phyloP scores from a whole-genome alignment of 139 green algal species.

The Asterochloris erici region DNA sequence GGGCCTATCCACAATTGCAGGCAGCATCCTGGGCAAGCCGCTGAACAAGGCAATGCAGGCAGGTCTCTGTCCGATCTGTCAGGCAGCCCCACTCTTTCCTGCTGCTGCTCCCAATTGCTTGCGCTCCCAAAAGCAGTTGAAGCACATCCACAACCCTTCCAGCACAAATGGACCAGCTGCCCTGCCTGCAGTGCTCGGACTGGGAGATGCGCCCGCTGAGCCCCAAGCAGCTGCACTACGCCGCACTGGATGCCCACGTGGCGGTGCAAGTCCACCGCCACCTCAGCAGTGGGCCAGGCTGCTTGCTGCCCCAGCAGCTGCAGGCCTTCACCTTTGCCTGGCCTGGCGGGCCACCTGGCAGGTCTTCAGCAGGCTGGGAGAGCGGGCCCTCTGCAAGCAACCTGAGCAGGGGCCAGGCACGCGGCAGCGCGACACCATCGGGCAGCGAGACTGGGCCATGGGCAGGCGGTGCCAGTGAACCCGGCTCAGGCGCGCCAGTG shows the following conservation, averaged over 20 bases:
- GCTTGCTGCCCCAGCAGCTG: neutral
- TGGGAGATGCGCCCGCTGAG: slow-evolving; percentile 63
- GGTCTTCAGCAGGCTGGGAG: too few relatives aligned
- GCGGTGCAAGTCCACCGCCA: slow-evolving; percentile 12
- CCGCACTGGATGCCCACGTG: slow-evolving; percentile 54
- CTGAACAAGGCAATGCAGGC: slow-evolving; percentile 36
- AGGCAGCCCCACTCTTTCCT: too few relatives aligned
- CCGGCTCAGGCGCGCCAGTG: too few relatives aligned
- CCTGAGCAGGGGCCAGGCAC: too few relatives aligned
- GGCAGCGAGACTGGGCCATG: too few relatives aligned
- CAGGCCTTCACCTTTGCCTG: neutral
- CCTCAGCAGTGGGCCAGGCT: neutral
- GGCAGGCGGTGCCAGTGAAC: too few relatives aligned
- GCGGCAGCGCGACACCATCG: too few relatives aligned
- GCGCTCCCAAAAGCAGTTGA: too few relatives aligned
- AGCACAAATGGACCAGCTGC: too few relatives aligned
- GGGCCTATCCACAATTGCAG: slow-evolving; percentile 45
- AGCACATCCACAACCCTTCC: too few relatives aligned
- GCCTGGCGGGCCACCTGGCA: neutral
- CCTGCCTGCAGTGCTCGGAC: slow-evolving; percentile 50
- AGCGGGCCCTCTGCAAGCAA: too few relatives aligned
- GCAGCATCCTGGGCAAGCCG: slow-evolving; percentile 53
- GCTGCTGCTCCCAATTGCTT: too few relatives aligned
- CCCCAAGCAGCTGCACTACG: slow-evolving; percentile 56
- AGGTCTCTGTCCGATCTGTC: neutral